Evolutionary conservation across 345 rosid species (phyloP).

Genomic region (Camelina hispida): DNA sequence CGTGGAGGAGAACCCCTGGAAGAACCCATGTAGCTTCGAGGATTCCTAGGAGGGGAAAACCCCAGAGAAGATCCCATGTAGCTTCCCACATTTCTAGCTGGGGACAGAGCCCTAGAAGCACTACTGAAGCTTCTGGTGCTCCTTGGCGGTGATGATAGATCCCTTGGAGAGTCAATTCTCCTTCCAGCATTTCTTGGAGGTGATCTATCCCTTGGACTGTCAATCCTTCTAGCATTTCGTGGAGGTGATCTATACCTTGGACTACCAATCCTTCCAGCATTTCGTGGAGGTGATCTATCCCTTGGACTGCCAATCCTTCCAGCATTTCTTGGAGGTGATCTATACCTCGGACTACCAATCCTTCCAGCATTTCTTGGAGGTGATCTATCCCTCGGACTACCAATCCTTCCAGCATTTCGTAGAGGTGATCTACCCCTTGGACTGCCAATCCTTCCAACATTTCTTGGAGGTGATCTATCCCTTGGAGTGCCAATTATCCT

Average conservation of each 20-base stretch:
- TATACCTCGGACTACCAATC: neutral
- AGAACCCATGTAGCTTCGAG: constrained; percentile 38
- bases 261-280: constrained; percentile 55
- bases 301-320: constrained; percentile 10
- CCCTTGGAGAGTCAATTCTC: constrained; percentile 57
- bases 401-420: constrained; percentile 6
- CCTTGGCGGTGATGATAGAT: constrained; percentile 33
- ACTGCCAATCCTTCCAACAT: constrained; percentile 1
- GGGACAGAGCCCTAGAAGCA: constrained; percentile 39
- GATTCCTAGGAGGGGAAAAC: constrained; percentile 41
- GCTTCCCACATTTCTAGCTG: constrained; percentile 39
- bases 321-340: constrained; percentile 26
- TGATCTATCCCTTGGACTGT: neutral
- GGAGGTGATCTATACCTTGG: constrained; percentile 53
- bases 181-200: constrained; percentile 61
- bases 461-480: constrained; percentile 55
- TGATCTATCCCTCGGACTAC: constrained; percentile 17
- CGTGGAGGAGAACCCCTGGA: constrained; percentile 38
- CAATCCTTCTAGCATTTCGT: neutral
- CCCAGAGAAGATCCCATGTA: constrained; percentile 38
- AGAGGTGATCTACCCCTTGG: constrained; percentile 69
- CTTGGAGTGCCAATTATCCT: constrained; percentile 53
- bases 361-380: constrained; percentile 30
- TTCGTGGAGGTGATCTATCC: constrained; percentile 45
- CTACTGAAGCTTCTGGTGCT: constrained; percentile 28